Base-by-base conservation (phyloP, 352 stramenopile species). In the Pythium chondricola region DNA sequence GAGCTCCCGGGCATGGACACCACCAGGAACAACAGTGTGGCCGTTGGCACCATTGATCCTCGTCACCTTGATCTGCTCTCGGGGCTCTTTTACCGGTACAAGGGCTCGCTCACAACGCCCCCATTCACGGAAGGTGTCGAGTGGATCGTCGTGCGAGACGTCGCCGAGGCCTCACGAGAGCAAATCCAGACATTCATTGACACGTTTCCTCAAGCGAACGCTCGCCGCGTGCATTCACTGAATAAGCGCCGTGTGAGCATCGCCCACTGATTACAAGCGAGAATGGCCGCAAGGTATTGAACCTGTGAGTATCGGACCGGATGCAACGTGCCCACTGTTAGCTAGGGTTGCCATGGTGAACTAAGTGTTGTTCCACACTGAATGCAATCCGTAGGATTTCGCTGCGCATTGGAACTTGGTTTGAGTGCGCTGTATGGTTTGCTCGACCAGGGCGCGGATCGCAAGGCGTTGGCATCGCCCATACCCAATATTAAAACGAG, bases 61-160 rank as follows among this genome's bases (percentile, higher is more conserved):
- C 13, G 20, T 8, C 22, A 27, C 7, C 61, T 74, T 24, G 31
- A 58, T 10, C 49, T 78, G 11, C 45, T 69, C 30, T 43, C 62
- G 6, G 73, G 74, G 24, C 47, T 57, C 29, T 73, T 81, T 43
- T 84, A 70, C 54, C 67, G 72, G 25, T 87, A 87, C 67, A 38
- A 40, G 6, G 78, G 78, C 9, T 87, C 74, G 30, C 62, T 89
- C 16, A 89, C 78, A 18, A 89, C 78, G 13, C 72, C 78, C 9
- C 78, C 78, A n/a, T 89, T 80, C 67, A 67, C 70, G 9, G 78
- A 89, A 51, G 74, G 75, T 6, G 77, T 89, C 33, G 56, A 83
- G 56, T 89, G 78, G 78, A 60, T 82, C 55, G 68, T 89, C 6
- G 57, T 76, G 25, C 52, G 58, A 26, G 65, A 84, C 22, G 62